These are phyloP conservation scores for Ceratocystis variospora DNA, from an alignment of 2,329 filamentous ascomycete genomes.

Conservation along the genomic window DNA sequence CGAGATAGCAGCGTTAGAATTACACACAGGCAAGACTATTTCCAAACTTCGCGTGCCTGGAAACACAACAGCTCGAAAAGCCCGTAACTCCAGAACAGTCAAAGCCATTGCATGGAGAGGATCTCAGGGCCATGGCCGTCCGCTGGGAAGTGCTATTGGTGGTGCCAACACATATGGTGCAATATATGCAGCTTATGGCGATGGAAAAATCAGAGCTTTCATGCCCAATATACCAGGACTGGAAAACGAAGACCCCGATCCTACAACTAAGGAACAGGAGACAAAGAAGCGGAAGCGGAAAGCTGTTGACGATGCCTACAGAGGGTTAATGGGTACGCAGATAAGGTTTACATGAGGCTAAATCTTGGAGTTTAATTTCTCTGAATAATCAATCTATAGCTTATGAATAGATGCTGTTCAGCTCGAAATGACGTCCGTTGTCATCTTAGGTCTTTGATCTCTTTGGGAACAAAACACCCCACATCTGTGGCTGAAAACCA, in stretches of 20 bases:
- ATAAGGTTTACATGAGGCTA: conserved; percentile 4
- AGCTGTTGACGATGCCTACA: conserved; percentile 66
- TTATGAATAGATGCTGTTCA: neutral
- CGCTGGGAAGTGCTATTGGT: conserved; percentile 46
- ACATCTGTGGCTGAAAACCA: neutral
- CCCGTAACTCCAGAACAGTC: conserved; percentile 47
- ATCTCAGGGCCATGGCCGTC: conserved; percentile 43
- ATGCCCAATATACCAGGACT: conserved; percentile 42
- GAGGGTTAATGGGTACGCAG: conserved; percentile 45
- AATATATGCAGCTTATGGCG: conserved; percentile 68
- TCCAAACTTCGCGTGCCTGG: conserved; percentile 52
- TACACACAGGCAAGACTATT: conserved; percentile 62
- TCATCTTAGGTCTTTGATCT: neutral
- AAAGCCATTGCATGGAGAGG: conserved; percentile 63
- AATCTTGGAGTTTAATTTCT: neutral
- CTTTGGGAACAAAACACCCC: neutral
- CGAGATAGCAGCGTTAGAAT: conserved; percentile 65
- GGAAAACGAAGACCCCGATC: conserved; percentile 31
- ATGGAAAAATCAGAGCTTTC: conserved; percentile 76
- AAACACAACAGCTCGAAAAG: conserved; percentile 29
- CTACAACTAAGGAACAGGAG: conserved; percentile 27
- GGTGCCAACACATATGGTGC: conserved; percentile 38
- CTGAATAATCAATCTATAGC: neutral
- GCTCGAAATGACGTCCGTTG: neutral
- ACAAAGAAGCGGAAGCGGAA: conserved; percentile 53